These are phyloP conservation scores for Fusarium proliferatum DNA, from an alignment of 2,329 filamentous ascomycete species.

Conservation along the genomic window DNA sequence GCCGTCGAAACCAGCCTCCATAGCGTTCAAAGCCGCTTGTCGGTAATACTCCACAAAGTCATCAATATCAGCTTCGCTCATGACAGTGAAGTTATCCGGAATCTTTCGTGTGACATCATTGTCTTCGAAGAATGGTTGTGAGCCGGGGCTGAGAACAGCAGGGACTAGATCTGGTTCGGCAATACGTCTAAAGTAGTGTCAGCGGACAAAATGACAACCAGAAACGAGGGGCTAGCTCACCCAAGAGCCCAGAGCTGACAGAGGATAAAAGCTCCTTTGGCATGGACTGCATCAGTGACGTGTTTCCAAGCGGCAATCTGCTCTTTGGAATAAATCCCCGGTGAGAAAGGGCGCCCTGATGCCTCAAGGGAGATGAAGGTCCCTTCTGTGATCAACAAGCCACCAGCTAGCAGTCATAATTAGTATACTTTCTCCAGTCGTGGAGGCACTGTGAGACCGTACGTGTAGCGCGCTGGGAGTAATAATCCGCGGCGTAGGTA, in stretches of 20 bases:
- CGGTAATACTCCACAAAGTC: slow-evolving; percentile 69
- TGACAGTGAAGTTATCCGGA: slow-evolving; percentile 51
- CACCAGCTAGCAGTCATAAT: slow-evolving; percentile 47
- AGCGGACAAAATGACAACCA: rapidly evolving
- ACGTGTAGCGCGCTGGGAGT: slow-evolving; percentile 56
- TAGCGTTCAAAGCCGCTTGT: slow-evolving; percentile 63
- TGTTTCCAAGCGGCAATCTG: slow-evolving; percentile 70
- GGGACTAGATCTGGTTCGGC: slow-evolving; percentile 29
- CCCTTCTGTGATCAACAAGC: slow-evolving; percentile 58
- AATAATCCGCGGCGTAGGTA: slow-evolving; percentile 56
- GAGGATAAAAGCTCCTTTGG: slow-evolving; percentile 69
- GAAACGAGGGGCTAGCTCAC: slow-evolving; percentile 52
- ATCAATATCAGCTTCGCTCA: slow-evolving; percentile 74
- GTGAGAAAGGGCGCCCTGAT: slow-evolving; percentile 42
- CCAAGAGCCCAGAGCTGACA: slow-evolving; percentile 72
- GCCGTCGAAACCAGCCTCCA: slow-evolving; percentile 67
- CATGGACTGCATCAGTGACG: slow-evolving; percentile 72
- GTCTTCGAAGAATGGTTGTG: slow-evolving; percentile 1
- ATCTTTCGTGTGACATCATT: neutral
- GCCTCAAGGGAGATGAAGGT: slow-evolving; percentile 54
- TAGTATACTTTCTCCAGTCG: rapidly evolving
- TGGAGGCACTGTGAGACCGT: rapidly evolving
- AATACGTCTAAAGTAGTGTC: slow-evolving; percentile 2
- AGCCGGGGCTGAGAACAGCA: slow-evolving; percentile 22
- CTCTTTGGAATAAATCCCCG: slow-evolving; percentile 63